phyloP scores from a whole-genome alignment of 129 eudicot genomes.

The Rutidosis leptorrhynchoides region DNA sequence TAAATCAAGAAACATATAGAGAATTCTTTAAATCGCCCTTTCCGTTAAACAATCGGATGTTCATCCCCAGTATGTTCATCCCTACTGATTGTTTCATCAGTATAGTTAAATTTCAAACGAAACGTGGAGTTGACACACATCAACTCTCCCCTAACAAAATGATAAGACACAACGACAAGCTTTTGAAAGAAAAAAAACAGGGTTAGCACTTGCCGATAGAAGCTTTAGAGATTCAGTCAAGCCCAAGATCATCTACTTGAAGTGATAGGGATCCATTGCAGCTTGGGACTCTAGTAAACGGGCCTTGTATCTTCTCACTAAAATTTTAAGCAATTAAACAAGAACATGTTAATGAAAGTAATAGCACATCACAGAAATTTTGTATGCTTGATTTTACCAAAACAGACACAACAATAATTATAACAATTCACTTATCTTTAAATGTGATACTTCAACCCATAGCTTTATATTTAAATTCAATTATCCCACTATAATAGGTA shows the following conservation, averaged over 20 bases:
- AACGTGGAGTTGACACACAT: slow-evolving; percentile 20
- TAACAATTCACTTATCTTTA: too few species aligned
- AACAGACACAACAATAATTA: too few species aligned
- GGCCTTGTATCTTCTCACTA: slow-evolving; percentile 49
- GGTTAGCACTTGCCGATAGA: slow-evolving; percentile 28
- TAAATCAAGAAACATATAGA: too few species aligned
- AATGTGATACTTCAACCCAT: too few species aligned
- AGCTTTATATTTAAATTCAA: too few species aligned
- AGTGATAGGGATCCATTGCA: slow-evolving; percentile 33
- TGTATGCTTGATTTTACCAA: too few species aligned
- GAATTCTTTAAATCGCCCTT: slow-evolving; percentile 93
- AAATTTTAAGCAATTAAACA: slow-evolving; percentile 15
- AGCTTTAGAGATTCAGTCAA: too few species aligned
- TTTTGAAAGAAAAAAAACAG: slow-evolving; percentile 7
- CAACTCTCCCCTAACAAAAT: slow-evolving; percentile 21
- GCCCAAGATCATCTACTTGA: slow-evolving; percentile 44
- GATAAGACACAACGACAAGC: neutral
- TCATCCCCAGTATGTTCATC: slow-evolving; percentile 59
- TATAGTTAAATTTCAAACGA: neutral
- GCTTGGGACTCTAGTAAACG: slow-evolving; percentile 35
- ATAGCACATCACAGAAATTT: neutral
- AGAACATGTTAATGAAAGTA: slow-evolving; percentile 3
- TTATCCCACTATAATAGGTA: too few species aligned
- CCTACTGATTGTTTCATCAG: slow-evolving; percentile 37
- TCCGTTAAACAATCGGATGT: slow-evolving; percentile 71